These are phyloP conservation scores for Moricandia arvensis DNA, from an alignment of 345 rosid genomes.

Conservation along the genomic window DNA sequence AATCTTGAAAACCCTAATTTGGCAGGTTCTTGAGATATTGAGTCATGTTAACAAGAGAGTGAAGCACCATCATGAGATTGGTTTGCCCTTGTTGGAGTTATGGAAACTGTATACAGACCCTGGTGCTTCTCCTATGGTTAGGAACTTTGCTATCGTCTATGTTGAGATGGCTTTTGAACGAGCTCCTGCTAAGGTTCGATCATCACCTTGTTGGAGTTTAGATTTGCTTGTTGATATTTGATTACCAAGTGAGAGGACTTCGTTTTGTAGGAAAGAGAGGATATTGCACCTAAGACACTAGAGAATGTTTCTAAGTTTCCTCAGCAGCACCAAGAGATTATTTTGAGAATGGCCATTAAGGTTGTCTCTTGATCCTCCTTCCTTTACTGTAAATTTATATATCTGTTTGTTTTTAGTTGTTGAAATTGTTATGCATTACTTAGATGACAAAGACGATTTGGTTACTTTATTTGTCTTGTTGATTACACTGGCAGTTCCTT, in stretches of 20 bases:
- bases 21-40: constrained; percentile 89
- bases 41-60: constrained; percentile 97
- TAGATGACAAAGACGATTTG: constrained; percentile 1
- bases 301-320: constrained; percentile 70
- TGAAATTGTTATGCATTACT: constrained; percentile 4
- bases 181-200: constrained; percentile 50
- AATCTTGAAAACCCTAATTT: neutral
- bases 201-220: neutral
- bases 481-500: constrained; percentile 1
- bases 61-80: constrained; percentile 76
- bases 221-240: neutral
- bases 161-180: constrained; percentile 97
- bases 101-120: constrained; percentile 66
- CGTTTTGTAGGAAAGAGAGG: constrained; percentile 69
- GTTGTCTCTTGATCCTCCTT: constrained; percentile 37
- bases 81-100: constrained; percentile 65
- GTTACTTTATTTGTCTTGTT: neutral
- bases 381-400: constrained; percentile 4
- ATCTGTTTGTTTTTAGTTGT: neutral
- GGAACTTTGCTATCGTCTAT: constrained; percentile 82
- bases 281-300: constrained; percentile 61
- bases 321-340: constrained; percentile 81
- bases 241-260: constrained; percentile 2
- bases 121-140: constrained; percentile 69
- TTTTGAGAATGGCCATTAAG: constrained; percentile 67